phyloP scores from a whole-genome alignment of 257 asterid species.

The Rhazya stricta region DNA sequence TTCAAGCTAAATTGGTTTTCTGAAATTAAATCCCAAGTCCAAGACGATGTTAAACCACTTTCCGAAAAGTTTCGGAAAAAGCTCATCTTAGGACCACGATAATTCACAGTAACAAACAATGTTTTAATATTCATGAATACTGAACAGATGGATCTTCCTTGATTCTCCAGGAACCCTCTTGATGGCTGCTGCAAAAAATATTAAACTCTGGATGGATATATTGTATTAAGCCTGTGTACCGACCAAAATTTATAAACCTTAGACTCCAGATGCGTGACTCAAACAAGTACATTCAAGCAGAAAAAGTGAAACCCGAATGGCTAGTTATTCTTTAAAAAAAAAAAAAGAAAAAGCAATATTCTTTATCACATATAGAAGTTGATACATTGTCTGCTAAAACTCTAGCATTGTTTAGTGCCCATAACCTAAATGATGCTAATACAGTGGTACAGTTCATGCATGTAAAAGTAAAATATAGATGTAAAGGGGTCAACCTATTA shows the following conservation, averaged over 20 bases:
- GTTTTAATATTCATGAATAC: not conserved
- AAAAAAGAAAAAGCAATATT: not conserved
- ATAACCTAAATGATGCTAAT: not conserved
- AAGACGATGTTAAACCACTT: not conserved
- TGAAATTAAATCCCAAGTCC: not conserved
- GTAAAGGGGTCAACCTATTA: slow-evolving; percentile 20
- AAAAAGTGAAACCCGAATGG: not conserved
- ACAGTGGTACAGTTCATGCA: not conserved
- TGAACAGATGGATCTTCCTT: not conserved
- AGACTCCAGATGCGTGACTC: not conserved
- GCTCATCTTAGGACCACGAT: not conserved
- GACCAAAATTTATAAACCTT: not conserved
- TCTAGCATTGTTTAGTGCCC: not conserved
- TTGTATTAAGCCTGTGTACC: not conserved
- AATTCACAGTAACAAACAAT: not conserved
- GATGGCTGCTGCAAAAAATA: not conserved
- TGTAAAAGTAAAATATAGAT: not conserved
- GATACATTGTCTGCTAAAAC: not conserved
- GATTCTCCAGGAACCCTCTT: not conserved
- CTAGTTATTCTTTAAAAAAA: not conserved
- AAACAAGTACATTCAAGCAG: not conserved
- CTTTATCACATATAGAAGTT: not conserved
- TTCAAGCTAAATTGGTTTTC: not conserved
- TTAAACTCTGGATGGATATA: not conserved
- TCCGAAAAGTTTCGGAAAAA: not conserved